Percentiles rank a stretch among this genome's conserved stretches.
Evolutionary conservation across 1,284 basidiomycete species (phyloP).

Genomic region (Sporisorium iseilematis-ciliati): DNA sequence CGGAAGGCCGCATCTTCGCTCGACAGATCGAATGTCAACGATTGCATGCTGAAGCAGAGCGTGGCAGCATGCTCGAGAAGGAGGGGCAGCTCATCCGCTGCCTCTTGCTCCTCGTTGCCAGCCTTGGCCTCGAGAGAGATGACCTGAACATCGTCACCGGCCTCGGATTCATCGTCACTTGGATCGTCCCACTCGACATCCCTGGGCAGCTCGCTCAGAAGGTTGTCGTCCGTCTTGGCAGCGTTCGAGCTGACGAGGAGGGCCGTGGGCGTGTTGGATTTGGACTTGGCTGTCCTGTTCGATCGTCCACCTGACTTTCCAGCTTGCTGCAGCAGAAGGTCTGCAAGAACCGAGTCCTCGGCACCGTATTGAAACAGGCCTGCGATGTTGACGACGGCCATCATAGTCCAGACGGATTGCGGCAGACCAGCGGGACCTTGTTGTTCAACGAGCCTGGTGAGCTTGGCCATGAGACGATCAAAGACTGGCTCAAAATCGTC

Average conservation of each 20-base stretch:
- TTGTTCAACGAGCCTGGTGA: constrained; percentile 68
- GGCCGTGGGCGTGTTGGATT: constrained; percentile 67
- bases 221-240: constrained; percentile 41
- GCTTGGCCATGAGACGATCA: constrained; percentile 85
- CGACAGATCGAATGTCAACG: constrained; percentile 74
- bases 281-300: constrained; percentile 70
- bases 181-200: constrained; percentile 46
- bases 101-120: constrained; percentile 54
- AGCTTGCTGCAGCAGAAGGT: constrained; percentile 26
- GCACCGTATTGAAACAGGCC: constrained; percentile 88
- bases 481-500: constrained; percentile 87
- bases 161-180: constrained; percentile 49
- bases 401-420: constrained; percentile 94
- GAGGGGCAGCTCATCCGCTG: constrained; percentile 72
- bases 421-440: constrained; percentile 27
- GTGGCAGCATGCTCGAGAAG: constrained; percentile 81
- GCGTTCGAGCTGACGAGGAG: constrained; percentile 56
- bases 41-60: constrained; percentile 83
- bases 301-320: constrained; percentile 19
- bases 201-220: constrained; percentile 40
- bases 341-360: constrained; percentile 77
- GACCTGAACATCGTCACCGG: constrained; percentile 73
- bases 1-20: constrained; percentile 24
- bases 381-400: constrained; percentile 86
- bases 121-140: constrained; percentile 41